A percentile compares a stretch with the other conserved stretches of the same genome.
Conservation (phyloP, 805 yeast genomes). For the Zygotorulaspora sp. region DNA sequence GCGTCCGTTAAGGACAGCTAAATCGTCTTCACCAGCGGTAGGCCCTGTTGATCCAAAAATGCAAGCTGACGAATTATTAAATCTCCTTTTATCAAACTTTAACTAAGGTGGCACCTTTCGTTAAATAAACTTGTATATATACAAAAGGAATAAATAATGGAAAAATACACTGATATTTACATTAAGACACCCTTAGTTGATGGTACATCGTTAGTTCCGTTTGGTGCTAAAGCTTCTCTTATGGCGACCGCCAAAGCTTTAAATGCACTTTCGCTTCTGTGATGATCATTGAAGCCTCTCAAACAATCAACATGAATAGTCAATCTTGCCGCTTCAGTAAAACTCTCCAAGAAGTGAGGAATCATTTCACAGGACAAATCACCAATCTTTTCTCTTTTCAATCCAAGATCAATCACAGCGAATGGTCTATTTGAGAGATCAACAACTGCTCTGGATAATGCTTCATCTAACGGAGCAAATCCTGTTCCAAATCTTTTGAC, state of each 20-base stretch:
- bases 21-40: slow-evolving; percentile 9
- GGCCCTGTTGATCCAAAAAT: slow-evolving; percentile 16
- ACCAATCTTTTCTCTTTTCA: slow-evolving; percentile 90
- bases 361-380: slow-evolving; percentile 93
- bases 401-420: slow-evolving; percentile 84
- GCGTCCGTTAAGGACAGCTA: slow-evolving; percentile 11
- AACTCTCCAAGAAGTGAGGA: slow-evolving; percentile 93
- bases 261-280: slow-evolving; percentile 92
- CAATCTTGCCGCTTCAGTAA: slow-evolving; percentile 86
- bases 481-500: slow-evolving; percentile 90
- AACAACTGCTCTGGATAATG: slow-evolving; percentile 91
- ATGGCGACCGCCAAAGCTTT: slow-evolving; percentile 93
- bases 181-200: slow-evolving; percentile 93
- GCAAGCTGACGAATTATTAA: slow-evolving; percentile 21
- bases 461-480: slow-evolving; percentile 95
- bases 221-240: slow-evolving; percentile 74
- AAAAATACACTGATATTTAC: too few relatives aligned
- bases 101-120: slow-evolving; percentile 6
- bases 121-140: slow-evolving; percentile 1
- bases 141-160: slow-evolving; percentile 1
- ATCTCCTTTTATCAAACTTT: slow-evolving; percentile 16
- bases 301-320: slow-evolving; percentile 93
- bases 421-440: slow-evolving; percentile 91
- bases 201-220: slow-evolving; percentile 89
- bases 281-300: slow-evolving; percentile 94